phyloP scores from a whole-genome alignment of 2,329 filamentous ascomycete genomes.

The Neurospora sp. region DNA sequence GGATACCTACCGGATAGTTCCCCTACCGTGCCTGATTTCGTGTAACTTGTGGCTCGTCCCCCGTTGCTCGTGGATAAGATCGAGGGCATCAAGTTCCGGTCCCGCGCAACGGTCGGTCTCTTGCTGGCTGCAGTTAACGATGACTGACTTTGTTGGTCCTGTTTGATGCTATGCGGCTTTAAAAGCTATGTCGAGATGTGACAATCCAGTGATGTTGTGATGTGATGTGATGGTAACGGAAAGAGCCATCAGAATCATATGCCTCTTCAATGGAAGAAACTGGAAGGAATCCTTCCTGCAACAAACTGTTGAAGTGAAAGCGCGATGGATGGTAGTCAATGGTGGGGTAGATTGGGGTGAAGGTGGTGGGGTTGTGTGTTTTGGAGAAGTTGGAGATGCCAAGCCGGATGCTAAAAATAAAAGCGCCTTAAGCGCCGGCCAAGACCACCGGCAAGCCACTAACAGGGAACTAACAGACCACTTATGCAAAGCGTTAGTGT shows the following conservation, averaged over 20 bases:
- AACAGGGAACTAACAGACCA: background rate
- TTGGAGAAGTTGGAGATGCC: background rate
- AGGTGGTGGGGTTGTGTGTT: background rate
- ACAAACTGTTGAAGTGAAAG: background rate
- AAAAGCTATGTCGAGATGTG: background rate
- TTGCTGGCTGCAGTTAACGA: background rate
- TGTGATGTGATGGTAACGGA: background rate
- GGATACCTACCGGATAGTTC: background rate
- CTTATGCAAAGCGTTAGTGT: background rate
- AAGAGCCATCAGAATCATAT: background rate
- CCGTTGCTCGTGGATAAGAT: background rate
- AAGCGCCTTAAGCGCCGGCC: background rate
- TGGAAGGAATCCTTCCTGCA: background rate
- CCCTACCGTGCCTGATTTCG: background rate
- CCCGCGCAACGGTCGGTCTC: background rate
- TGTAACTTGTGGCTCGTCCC: background rate
- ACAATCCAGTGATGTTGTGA: background rate
- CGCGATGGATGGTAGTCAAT: background rate
- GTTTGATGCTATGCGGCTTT: background rate
- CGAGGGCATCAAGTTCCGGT: background rate
- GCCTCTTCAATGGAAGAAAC: background rate
- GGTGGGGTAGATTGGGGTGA: background rate
- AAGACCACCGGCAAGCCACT: background rate
- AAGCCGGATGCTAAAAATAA: background rate
- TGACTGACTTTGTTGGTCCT: background rate